Evolutionary conservation across 345 rosid genomes (phyloP), one percentile per base, ranked within the genome.

Genomic region (Citrus unshiu): DNA sequence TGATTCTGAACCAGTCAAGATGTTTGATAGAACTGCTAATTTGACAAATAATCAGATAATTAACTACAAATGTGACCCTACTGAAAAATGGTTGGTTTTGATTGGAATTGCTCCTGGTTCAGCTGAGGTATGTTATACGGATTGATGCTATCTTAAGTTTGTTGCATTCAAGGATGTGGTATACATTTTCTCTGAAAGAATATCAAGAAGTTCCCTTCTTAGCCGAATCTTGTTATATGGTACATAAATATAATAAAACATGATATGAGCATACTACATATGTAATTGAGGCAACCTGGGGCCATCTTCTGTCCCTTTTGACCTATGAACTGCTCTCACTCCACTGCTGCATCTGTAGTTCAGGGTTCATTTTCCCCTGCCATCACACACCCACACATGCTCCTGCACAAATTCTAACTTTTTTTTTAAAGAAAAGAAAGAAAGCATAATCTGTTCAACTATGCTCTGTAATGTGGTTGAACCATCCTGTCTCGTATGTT

Each of bases 31-130:
- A 85, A 91, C 98, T 19, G 94, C 98, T 73, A 97, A 97, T 85
- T 85, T 97, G 90, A 84, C 77, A 67, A 97, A 87, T 90, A 97
- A 93, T 88, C 99, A 97, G 89, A 93, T 97, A 71, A 97, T 97
- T 62, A 97, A 97, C 87, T 97, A 97, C 76, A 88, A 90, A 79
- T 97, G 98, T 84, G 98, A 95, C 75, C 95, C 96, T 70, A 82
- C 93, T 22, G 99, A 93, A 88, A 97, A 97, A 83, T 97, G 99
- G 99, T 82, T 97, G 83, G 98, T 97, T 79, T 85, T 94, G 88
- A 87, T 97, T 86, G 99, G 99, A 82, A 97, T 93, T 82, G 97
- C 98, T 62, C 99, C 98, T 81, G 99, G 99, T 62, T 86, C 98
- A 69, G 90, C 97, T 32, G 99, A 97, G 98, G 99, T 94, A 90